Evolutionary conservation across 495 filamentous ascomycete genomes (phyloP).

Genomic region (Aspergillus campestris): DNA sequence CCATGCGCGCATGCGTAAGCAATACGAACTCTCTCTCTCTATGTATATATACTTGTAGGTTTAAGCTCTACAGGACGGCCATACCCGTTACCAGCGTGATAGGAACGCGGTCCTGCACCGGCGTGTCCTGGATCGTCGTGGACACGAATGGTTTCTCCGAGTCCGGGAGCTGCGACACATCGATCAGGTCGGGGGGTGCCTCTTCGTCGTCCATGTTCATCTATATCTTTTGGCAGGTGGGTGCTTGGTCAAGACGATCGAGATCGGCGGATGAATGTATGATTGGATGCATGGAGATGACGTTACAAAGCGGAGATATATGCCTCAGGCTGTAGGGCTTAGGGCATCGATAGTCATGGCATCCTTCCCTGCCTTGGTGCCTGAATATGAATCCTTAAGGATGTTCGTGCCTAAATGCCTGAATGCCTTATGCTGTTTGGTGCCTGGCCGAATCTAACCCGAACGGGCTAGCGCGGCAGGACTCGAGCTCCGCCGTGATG

Average conservation of each 20-base stretch:
- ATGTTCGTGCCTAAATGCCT: too few relatives aligned
- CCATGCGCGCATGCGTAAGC: too few relatives aligned
- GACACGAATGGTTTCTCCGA: slow-evolving; percentile 12
- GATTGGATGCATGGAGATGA: slow-evolving; percentile 23
- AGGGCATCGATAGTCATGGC: slow-evolving; percentile 29
- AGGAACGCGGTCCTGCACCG: slow-evolving; percentile 56
- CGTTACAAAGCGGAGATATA: slow-evolving; percentile 24
- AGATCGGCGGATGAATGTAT: not conserved
- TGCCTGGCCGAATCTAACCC: too few relatives aligned
- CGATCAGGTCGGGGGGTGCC: slow-evolving; percentile 63
- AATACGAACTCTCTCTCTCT: not conserved
- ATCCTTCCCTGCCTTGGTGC: not conserved
- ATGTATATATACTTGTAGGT: slow-evolving; percentile 3
- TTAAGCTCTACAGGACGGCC: slow-evolving; percentile 6
- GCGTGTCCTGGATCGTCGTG: slow-evolving; percentile 29
- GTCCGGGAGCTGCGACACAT: slow-evolving; percentile 32
- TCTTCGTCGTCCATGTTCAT: slow-evolving; percentile 60
- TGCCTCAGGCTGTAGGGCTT: slow-evolving; percentile 25
- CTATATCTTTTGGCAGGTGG: too few relatives aligned
- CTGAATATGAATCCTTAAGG: not conserved
- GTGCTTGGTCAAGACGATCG: not conserved
- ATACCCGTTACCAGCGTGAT: slow-evolving; percentile 91
- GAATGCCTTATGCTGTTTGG: too few relatives aligned
- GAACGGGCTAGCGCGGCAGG: too few relatives aligned
- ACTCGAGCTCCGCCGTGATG: too few relatives aligned